Evolutionary conservation across 257 asterid species (phyloP).

Genomic region (Solanum sejunctum): DNA sequence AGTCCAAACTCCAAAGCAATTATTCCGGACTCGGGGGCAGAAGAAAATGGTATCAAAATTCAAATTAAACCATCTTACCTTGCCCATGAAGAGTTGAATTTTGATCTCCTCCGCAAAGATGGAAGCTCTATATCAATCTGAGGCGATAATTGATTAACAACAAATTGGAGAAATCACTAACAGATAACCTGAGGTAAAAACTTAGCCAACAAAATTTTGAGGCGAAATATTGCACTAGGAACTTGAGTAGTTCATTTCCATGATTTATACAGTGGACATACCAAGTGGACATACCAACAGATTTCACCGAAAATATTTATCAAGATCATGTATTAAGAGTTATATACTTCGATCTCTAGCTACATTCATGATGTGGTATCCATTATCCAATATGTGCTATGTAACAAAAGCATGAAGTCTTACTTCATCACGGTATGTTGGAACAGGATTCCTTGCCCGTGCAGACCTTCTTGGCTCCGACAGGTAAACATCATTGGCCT

Average conservation of each 20-base stretch:
- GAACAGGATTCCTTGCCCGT: constrained; percentile 53
- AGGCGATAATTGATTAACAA: neutral
- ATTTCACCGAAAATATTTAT: neutral
- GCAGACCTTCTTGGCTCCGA: constrained; percentile 84
- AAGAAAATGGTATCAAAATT: neutral
- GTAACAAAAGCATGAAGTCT: constrained; percentile 8
- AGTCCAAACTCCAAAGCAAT: neutral
- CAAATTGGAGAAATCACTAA: neutral
- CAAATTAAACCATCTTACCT: constrained; percentile 22
- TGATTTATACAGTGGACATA: neutral
- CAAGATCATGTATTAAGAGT: neutral
- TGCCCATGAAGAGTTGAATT: constrained; percentile 51
- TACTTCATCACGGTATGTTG: constrained; percentile 68
- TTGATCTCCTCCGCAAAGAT: constrained; percentile 37
- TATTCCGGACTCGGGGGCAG: neutral
- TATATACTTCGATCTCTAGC: neutral
- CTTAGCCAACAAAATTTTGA: neutral
- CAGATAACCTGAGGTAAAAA: neutral
- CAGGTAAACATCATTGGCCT: constrained; percentile 8
- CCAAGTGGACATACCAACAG: neutral
- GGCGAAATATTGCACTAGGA: neutral
- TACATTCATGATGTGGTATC: neutral
- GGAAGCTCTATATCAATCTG: constrained; percentile 49
- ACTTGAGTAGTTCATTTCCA: neutral
- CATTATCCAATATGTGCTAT: neutral